A percentile compares a stretch with the other conserved stretches of the same genome.
phyloP scores from a whole-genome alignment of 129 eudicot species.

The Tagetes patula region DNA sequence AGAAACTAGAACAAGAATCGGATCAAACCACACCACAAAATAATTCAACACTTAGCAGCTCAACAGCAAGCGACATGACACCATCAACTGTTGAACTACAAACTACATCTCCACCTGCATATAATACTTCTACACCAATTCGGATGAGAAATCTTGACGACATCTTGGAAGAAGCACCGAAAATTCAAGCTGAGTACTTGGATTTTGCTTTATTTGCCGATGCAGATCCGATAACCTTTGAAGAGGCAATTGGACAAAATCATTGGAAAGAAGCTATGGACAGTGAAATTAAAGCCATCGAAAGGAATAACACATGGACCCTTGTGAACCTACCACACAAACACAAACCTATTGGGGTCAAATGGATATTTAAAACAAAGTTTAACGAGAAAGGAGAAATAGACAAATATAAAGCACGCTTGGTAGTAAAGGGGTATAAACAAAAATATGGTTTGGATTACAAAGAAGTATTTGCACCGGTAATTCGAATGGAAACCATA shows the following conservation, averaged over 20 bases:
- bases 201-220: not conserved
- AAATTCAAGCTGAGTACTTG: too few species aligned
- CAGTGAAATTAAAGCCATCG: not conserved
- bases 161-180: too few species aligned
- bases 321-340: not conserved
- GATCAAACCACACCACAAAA: too few species aligned
- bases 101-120: too few species aligned
- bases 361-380: not conserved
- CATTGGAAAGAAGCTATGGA: not conserved
- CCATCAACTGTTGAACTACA: too few species aligned
- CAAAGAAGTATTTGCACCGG: not conserved
- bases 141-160: too few species aligned
- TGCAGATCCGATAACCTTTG: not conserved
- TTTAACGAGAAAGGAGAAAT: not conserved
- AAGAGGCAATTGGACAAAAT: not conserved
- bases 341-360: too few species aligned
- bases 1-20: too few species aligned
- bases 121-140: too few species aligned
- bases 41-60: too few species aligned
- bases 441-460: not conserved
- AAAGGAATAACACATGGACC: not conserved
- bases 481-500: not conserved
- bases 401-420: not conserved
- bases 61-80: too few species aligned
- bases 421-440: not conserved